Percentiles rank a stretch among this genome's conserved stretches.
These are phyloP conservation scores for Lachancea meyersii DNA, from an alignment of 805 yeast species.

Conservation along the genomic window DNA sequence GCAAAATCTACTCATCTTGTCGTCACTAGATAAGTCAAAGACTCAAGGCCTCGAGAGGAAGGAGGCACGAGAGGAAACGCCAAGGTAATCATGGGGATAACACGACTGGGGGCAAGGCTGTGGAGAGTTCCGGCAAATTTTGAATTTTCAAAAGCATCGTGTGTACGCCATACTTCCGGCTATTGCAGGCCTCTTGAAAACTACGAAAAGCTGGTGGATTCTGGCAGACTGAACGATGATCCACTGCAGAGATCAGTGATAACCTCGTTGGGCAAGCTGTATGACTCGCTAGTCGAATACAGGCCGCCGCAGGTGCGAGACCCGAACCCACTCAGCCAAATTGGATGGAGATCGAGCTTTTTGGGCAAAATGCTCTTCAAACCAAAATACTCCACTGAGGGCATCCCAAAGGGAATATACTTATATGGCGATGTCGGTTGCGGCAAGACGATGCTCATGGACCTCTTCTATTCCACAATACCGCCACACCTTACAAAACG, in stretches of 20 bases:
- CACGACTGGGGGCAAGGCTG: neutral
- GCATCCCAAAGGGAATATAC: constrained; percentile 76
- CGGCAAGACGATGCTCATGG: constrained; percentile 98
- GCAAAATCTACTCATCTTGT: too few species aligned
- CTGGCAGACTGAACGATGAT: constrained; percentile 59
- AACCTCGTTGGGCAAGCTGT: constrained; percentile 51
- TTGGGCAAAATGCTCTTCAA: constrained; percentile 31
- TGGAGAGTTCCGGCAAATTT: too few species aligned
- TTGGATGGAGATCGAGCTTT: constrained; percentile 37
- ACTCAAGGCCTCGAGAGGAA: neutral
- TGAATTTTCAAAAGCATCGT: neutral
- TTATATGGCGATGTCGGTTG: constrained; percentile 97
- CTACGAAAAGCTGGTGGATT: constrained; percentile 44
- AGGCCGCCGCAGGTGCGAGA: constrained; percentile 52
- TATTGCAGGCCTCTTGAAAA: constrained; percentile 42
- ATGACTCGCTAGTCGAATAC: constrained; percentile 48
- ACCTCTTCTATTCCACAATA: constrained; percentile 78
- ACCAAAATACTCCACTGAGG: constrained; percentile 22
- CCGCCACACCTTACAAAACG: constrained; percentile 71
- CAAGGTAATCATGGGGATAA: neutral
- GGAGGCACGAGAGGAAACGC: neutral
- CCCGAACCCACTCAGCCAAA: constrained; percentile 43
- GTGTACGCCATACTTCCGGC: neutral
- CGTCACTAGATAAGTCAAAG: too few species aligned
- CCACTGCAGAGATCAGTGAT: constrained; percentile 74